These are phyloP conservation scores for Acorus calamus DNA, from an alignment of 106 monocot species.

Conservation along the genomic window DNA sequence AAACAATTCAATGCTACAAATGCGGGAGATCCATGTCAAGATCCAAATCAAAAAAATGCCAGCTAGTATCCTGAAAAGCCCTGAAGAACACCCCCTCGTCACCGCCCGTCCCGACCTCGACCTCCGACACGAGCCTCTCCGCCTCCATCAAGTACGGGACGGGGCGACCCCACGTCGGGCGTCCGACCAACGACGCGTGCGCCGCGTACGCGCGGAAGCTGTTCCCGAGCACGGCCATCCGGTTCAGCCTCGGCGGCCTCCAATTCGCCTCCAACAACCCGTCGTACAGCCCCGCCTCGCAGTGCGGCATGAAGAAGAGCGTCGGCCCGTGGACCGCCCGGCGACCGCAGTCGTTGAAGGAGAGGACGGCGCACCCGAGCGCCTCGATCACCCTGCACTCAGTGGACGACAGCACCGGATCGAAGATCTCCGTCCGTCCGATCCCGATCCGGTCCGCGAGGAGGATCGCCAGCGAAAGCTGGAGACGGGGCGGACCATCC, in stretches of 20 bases:
- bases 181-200: constrained; percentile 16
- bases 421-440: constrained; percentile 48
- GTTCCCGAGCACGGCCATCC: constrained; percentile 65
- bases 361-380: constrained; percentile 33
- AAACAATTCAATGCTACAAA: too few species aligned
- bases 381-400: constrained; percentile 48
- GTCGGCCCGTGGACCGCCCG: constrained; percentile 40
- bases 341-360: constrained; percentile 45
- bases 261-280: constrained; percentile 58
- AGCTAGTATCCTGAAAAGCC: constrained; percentile 69
- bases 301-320: constrained; percentile 93
- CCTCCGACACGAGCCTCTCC: constrained; percentile 41
- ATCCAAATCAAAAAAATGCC: constrained; percentile 81
- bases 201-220: constrained; percentile 54
- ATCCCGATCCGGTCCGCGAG: constrained; percentile 25
- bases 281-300: constrained; percentile 69
- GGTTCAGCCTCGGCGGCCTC: constrained; percentile 27
- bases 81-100: constrained; percentile 21
- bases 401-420: constrained; percentile 59
- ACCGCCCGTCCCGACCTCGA: constrained; percentile 13
- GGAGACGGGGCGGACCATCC: constrained; percentile 52
- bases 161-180: constrained; percentile 6
- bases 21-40: background rate
- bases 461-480: constrained; percentile 59
- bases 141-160: constrained; percentile 20